These are phyloP conservation scores for Aspergillus amoenus DNA, from an alignment of 2,329 filamentous ascomycete genomes.

Conservation along the genomic window DNA sequence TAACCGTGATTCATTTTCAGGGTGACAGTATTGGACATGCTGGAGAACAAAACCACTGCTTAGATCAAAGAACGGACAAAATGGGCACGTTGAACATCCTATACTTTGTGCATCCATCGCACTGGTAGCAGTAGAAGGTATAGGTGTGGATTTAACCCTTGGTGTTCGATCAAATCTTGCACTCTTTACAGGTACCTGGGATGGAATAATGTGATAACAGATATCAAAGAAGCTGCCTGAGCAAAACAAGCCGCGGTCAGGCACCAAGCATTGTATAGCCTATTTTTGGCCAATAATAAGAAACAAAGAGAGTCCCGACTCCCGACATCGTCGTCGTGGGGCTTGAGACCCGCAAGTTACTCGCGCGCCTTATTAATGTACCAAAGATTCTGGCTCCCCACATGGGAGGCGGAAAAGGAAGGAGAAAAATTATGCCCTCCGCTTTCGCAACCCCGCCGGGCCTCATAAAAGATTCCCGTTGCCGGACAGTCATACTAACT, in stretches of 20 bases:
- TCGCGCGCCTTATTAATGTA: conserved; percentile 5
- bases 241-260: neutral
- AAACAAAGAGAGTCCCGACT: neutral
- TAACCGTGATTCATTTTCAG: conserved; percentile 36
- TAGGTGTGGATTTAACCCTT: neutral
- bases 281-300: neutral
- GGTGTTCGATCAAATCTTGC: neutral
- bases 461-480: conserved; percentile 24
- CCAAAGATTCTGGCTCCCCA: conserved; percentile 15
- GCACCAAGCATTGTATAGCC: neutral
- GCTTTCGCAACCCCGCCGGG: conserved; percentile 29
- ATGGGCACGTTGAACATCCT: conserved; percentile 38
- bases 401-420: conserved; percentile 19
- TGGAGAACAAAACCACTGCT: conserved; percentile 42
- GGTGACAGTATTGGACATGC: conserved; percentile 47
- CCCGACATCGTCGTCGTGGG: conserved; percentile 4
- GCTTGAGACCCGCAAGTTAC: neutral
- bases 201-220: neutral
- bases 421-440: conserved; percentile 21
- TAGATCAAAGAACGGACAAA: conserved; percentile 45
- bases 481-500: conserved; percentile 16
- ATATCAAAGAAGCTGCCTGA: no score
- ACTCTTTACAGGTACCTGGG: neutral
- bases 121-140: neutral
- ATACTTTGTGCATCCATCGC: conserved; percentile 20